Evolutionary conservation across 2,329 filamentous ascomycete genomes (phyloP).

Genomic region (Davidsoniella virescens): DNA sequence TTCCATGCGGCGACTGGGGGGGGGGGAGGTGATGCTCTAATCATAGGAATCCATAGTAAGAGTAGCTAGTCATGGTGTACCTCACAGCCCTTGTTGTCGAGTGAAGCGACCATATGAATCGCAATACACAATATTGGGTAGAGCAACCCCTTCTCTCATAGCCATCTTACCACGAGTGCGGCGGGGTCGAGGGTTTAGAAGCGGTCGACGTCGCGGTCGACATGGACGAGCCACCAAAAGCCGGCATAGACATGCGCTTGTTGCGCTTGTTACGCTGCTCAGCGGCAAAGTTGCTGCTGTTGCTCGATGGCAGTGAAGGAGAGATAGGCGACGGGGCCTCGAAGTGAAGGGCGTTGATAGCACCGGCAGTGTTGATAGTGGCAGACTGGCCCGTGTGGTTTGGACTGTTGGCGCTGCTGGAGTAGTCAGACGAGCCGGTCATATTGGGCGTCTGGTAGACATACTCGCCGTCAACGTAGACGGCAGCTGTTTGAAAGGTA

Average conservation of each 20-base stretch:
- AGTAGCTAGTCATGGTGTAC: too few species aligned
- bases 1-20: too few species aligned
- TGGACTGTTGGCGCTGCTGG: background rate
- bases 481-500: constrained; percentile 74
- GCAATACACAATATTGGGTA: background rate
- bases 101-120: background rate
- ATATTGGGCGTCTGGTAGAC: constrained; percentile 53
- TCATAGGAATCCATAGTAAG: too few species aligned
- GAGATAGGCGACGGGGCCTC: constrained; percentile 4
- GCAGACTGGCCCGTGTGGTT: background rate
- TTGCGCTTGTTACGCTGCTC: constrained; percentile 3
- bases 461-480: constrained; percentile 94
- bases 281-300: background rate
- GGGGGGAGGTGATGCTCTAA: too few species aligned
- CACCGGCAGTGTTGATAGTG: background rate
- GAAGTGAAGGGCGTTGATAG: constrained; percentile 5
- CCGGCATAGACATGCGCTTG: constrained; percentile 9
- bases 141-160: background rate
- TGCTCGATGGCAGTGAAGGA: background rate
- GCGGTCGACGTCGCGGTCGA: background rate
- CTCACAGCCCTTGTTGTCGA: background rate
- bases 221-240: constrained; percentile 6
- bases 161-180: background rate
- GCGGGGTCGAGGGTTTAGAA: constrained; percentile 1
- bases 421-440: constrained; percentile 33